A percentile compares a stretch with the other conserved stretches of the same genome.
phyloP scores from a whole-genome alignment of 768 basidiomycete species.

The Crassisporium funariophilum region DNA sequence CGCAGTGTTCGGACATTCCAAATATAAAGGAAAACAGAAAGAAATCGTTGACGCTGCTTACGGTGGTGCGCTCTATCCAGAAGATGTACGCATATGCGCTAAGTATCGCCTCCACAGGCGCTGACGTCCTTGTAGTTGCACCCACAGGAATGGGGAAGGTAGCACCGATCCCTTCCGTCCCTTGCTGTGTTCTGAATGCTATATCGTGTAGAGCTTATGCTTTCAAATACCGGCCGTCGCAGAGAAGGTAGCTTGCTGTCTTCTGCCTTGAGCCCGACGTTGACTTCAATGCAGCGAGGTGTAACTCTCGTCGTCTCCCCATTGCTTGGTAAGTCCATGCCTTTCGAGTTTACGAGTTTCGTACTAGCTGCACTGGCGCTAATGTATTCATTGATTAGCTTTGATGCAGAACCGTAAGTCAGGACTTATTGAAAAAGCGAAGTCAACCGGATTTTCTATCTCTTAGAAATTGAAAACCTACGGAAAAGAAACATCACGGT shows the following conservation, averaged over 20 bases:
- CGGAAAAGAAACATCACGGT: slow-evolving; percentile 57
- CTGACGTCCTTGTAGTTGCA: slow-evolving; percentile 77
- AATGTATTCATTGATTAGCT: slow-evolving; percentile 40
- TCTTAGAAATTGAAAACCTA: slow-evolving; percentile 64
- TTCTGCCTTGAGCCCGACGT: background rate
- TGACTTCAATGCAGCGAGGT: slow-evolving; percentile 47
- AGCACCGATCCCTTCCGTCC: slow-evolving; percentile 4
- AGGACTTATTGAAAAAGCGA: background rate
- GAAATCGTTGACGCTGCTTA: slow-evolving; percentile 75
- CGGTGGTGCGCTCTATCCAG: slow-evolving; percentile 41
- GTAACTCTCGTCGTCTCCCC: slow-evolving; percentile 79
- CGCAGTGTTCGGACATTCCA: slow-evolving; percentile 68
- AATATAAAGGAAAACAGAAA: slow-evolving; percentile 77
- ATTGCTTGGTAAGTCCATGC: slow-evolving; percentile 54
- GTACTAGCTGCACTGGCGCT: background rate
- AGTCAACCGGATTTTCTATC: background rate
- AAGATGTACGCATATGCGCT: background rate
- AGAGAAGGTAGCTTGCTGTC: slow-evolving; percentile 44
- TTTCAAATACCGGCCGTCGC: slow-evolving; percentile 83
- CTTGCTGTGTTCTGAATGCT: background rate
- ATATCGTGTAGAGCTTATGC: slow-evolving; percentile 64
- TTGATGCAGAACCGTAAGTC: slow-evolving; percentile 80
- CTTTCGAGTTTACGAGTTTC: background rate
- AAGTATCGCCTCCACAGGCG: slow-evolving; percentile 42
- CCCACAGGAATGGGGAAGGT: slow-evolving; percentile 93